A percentile compares a stretch with the other conserved stretches of the same genome.
These are phyloP conservation scores for Aspergillus sp. DNA, from an alignment of 2,329 filamentous ascomycete species.

Conservation along the genomic window DNA sequence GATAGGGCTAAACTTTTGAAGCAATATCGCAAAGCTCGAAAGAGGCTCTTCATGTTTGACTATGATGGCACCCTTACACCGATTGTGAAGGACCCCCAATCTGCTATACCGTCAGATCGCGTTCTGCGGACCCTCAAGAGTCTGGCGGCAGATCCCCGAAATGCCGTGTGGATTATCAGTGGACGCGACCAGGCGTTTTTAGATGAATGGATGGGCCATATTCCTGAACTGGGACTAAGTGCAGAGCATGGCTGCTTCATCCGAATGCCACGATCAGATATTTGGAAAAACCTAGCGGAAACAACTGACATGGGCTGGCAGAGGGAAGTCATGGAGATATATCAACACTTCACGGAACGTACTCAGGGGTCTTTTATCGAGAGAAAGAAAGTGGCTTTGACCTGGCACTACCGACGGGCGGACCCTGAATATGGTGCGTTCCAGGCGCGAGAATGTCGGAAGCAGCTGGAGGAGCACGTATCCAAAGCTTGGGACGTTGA, in stretches of 20 bases:
- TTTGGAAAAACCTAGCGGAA: constrained; percentile 89
- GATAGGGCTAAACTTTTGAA: constrained; percentile 71
- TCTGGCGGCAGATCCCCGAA: constrained; percentile 75
- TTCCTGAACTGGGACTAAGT: constrained; percentile 83
- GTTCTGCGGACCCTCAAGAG: constrained; percentile 77
- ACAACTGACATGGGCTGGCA: constrained; percentile 92
- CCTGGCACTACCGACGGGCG: constrained; percentile 94
- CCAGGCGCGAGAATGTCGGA: constrained; percentile 77
- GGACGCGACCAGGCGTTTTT: constrained; percentile 92
- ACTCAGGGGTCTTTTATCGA: constrained; percentile 92
- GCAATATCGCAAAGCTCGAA: constrained; percentile 72
- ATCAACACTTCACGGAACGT: constrained; percentile 83
- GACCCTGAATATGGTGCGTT: constrained; percentile 81
- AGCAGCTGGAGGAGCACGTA: constrained; percentile 75
- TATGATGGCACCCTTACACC: constrained; percentile 96
- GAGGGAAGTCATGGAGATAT: constrained; percentile 75
- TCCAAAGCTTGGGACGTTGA: constrained; percentile 84
- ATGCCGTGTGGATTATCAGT: constrained; percentile 97
- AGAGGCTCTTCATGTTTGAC: constrained; percentile 95
- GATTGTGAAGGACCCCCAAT: constrained; percentile 87
- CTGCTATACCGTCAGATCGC: constrained; percentile 82
- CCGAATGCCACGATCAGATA: constrained; percentile 69
- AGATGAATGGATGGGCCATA: constrained; percentile 88
- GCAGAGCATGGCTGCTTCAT: constrained; percentile 98
- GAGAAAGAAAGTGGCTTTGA: constrained; percentile 87